Evolutionary conservation across 1,284 basidiomycete genomes (phyloP), one percentile per base, ranked within the genome.

Genomic region (Peniophora sp.): DNA sequence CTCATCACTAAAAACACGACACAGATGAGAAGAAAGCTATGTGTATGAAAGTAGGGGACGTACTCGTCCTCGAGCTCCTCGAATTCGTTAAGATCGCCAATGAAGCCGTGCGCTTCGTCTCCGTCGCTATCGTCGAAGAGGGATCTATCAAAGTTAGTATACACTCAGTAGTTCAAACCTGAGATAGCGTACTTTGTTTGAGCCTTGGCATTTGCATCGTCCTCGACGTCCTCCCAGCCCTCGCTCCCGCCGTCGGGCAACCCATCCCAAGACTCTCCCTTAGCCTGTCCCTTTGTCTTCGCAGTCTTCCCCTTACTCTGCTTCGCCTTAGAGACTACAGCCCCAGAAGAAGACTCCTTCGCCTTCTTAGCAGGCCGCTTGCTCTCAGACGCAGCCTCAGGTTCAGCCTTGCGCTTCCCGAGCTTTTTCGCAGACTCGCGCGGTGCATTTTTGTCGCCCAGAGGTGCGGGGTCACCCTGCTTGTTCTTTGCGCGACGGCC

Each of bases 401-500:
- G 69, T 34, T 74, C 71, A 24, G 79, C 80, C 65, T 90, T 91
- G 45, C 88, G 82, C 64, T 91, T 90, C 39, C 82, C 83, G 16
- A 79, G 70, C 55, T 77, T 81, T 66, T 82, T 85, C 3, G 77
- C 74, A 9, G 65, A 51, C n/a, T 58, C 49, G 14, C 60, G 53
- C n/a, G 59, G 57, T 9, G 63, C 60, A 11, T 66, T 69, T 1
- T 62, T 56, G 20, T 79, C 71, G 12, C 53, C 60, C 19, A 93
- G 63, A 39, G 91, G 82, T 53, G 71, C 72, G 2, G 92, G 92
- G 3, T 83, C 73, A 0, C 75, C 79, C 69, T 97, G 94, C 74
- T 97, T 97, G 71, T 89, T 88, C 70, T 89, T 92, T 58, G 92
- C 83, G 61, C 92, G 84, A 65, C 92, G 81, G 61, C 94, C 94